Evolutionary conservation across 305 asterid genomes (phyloP), one percentile per base, ranked within the genome.

Genomic region (Fraxinus baroniana): DNA sequence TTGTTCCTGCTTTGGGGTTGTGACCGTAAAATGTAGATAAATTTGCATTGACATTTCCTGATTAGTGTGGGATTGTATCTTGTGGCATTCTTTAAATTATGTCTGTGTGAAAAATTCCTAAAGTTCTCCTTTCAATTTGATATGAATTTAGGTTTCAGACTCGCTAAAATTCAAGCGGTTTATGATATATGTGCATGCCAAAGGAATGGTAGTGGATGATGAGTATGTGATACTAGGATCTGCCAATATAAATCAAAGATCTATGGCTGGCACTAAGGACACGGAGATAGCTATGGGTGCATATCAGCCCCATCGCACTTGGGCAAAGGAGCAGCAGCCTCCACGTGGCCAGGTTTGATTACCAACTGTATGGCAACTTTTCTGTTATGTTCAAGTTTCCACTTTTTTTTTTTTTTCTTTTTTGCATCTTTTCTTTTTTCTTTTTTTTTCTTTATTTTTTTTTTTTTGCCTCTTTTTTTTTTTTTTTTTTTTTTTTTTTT

Each of bases 261-360:
- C 99, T 12, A 90, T 94, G 97, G 99, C 98, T 75, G 99, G 98
- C 76, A 81, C 98, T 3, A 95, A 91, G 81, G 99, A 95, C 89
- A 92, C 98, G 1, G 99, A 95, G 90, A 93, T 95, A 72, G 98
- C 98, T 52, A 95, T 93, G 99, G 99, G 99, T 70, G 94, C 98
- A 32, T 95, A 94, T 91, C 99, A 95, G 88, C 97, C 97, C 68
- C 91, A 92, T 81, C 92, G 91, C 78, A 84, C 93, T 9, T 89
- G 98, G 97, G 83, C 84, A 36, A 86, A 83, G 84, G 87, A 89
- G 86, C 86, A 85, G 78, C 83, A 68, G 60, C 95, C 84, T 87
- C 99, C 99, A 57, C 93, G 18, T 46, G 98, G 99, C 82, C 96
- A 95, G 97, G 98, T 95, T 78, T 80, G 87, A 83, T 85, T 62